These are phyloP conservation scores for Berkeleyomyces basicola DNA, from an alignment of 2,329 filamentous ascomycete genomes.

Conservation along the genomic window DNA sequence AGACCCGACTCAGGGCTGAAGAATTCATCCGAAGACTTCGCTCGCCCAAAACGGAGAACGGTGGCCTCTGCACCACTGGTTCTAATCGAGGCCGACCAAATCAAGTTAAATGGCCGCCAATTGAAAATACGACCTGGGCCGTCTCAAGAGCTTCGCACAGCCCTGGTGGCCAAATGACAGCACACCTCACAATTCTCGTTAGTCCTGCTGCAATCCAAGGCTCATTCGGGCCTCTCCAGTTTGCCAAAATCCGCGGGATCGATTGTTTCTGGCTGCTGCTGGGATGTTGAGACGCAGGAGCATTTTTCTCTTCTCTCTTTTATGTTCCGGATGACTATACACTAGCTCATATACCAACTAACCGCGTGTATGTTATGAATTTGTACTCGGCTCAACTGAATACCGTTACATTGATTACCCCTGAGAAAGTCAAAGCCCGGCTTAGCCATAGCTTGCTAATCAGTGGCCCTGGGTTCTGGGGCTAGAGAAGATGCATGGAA, in stretches of 20 bases:
- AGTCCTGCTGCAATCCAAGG: too few species aligned
- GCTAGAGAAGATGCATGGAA: background rate
- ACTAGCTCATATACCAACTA: too few species aligned
- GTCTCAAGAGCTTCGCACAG: background rate
- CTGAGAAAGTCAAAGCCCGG: background rate
- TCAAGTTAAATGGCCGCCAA: background rate
- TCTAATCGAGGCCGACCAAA: background rate
- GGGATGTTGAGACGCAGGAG: background rate
- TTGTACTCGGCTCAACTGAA: background rate
- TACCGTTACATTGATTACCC: background rate
- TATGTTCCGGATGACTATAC: background rate
- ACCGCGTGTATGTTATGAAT: background rate
- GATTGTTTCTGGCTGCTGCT: background rate
- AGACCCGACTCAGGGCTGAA: too few species aligned
- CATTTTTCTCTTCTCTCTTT: background rate
- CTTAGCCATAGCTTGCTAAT: constrained; percentile 1
- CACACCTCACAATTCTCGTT: too few species aligned
- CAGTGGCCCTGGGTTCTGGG: background rate
- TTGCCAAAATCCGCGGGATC: background rate
- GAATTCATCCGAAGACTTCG: background rate
- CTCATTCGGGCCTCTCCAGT: too few species aligned
- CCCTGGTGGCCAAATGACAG: too few species aligned
- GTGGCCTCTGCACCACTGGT: background rate
- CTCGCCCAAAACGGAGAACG: background rate
- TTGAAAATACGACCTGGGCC: background rate